Evolutionary conservation across 83 land plant species (phyloP), one percentile per base, ranked within the genome.

Genomic region (Picea abies): DNA sequence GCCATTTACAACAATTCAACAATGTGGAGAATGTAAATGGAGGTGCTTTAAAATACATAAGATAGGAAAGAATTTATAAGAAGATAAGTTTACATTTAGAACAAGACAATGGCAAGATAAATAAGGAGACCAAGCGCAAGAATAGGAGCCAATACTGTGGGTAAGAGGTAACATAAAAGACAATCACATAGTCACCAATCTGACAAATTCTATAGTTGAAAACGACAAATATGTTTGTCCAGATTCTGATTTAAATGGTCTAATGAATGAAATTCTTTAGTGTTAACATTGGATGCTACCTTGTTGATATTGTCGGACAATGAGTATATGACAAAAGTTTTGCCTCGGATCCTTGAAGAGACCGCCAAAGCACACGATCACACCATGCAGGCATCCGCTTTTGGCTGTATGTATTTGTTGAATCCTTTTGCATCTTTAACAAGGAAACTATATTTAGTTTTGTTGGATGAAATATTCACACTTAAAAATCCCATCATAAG

Each of bases 321-420:
- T 90, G 85, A 29, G 80, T 84, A 84, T 89, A 89, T 7, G 87
- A 82, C 20, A 72, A 67, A 44, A 81, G 84, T 39, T 84, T 64
- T 4, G 78, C 70, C 56, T 82, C 60, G 37, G 66, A 87, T 56
- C 91, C 91, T 63, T 63, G 83, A 56, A 87, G 82, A 56, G 81
- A 79, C 60, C 78, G 82, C 88, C 91, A 89, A 60, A 89, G 80
- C 60, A 89, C 84, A 63, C 91, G 84, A 80, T 89, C 91, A 69
- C 91, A 89, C 91, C 91, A 89, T 19, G 90, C 91, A 16, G 91
- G 91, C 83, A 87, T 82, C n/a, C 91, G 83, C 81, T 85, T 89
- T 67, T 84, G 75, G 63, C 72, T 82, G 78, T 89, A 89, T 61
- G 70, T 25, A 83, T 81, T 75, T 15, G 76, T 67, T 29, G 26